Percentiles rank a stretch among this genome's conserved stretches.
These are phyloP conservation scores for Populus deltoides DNA, from an alignment of 345 rosid species.

Conservation along the genomic window DNA sequence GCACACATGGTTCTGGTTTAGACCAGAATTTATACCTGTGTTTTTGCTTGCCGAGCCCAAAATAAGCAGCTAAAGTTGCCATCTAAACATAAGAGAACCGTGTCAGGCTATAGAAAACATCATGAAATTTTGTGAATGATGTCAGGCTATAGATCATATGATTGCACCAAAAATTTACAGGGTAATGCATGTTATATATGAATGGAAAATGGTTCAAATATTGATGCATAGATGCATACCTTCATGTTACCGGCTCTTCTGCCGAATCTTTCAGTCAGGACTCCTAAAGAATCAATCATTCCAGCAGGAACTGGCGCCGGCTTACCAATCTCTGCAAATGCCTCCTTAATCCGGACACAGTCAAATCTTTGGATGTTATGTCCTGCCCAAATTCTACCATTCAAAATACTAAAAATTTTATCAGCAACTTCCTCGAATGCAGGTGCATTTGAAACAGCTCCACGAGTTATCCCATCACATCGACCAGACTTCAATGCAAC, in stretches of 20 bases:
- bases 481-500: conserved; percentile 58
- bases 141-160: not conserved
- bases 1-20: not conserved
- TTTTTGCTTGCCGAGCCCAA: conserved; percentile 86
- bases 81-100: conserved; percentile 38
- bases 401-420: conserved; percentile 51
- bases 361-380: conserved; percentile 87
- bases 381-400: conserved; percentile 91
- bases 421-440: conserved; percentile 64
- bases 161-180: not conserved
- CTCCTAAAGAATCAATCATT: conserved; percentile 74
- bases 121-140: not conserved
- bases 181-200: not conserved
- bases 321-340: conserved; percentile 59
- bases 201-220: not conserved
- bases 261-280: conserved; percentile 68
- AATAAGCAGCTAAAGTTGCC: conserved; percentile 87
- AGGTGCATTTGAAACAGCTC: conserved; percentile 62
- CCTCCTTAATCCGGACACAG: conserved; percentile 75
- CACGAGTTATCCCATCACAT: conserved; percentile 66
- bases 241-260: conserved; percentile 92
- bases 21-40: conserved; percentile 52
- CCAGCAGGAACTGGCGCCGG: conserved; percentile 65
- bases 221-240: conserved; percentile 38
- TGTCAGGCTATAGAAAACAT: not conserved